Evolutionary conservation across 495 filamentous ascomycete genomes (phyloP).

Genomic region (Xylaria cubensis): DNA sequence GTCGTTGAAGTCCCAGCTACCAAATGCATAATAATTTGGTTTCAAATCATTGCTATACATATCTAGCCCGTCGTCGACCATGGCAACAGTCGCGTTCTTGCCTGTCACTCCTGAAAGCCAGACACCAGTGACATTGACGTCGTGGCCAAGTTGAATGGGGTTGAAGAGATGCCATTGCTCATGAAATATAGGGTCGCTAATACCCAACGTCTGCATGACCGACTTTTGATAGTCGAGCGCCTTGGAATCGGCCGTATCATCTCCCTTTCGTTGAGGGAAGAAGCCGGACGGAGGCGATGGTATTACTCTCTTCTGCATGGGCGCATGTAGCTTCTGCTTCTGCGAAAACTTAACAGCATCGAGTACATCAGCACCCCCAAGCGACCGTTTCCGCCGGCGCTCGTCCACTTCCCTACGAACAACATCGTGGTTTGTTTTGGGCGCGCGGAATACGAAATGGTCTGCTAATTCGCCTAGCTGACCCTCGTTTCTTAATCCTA

Average conservation of each 20-base stretch:
- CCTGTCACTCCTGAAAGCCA: conserved; percentile 95
- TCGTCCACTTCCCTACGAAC: conserved; percentile 64
- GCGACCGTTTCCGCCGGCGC: conserved; percentile 64
- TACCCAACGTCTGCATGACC: conserved; percentile 68
- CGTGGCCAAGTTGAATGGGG: conserved; percentile 78
- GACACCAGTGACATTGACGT: conserved; percentile 90
- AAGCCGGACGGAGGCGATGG: conserved; percentile 47
- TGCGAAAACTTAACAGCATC: conserved; percentile 79
- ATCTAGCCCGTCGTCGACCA: conserved; percentile 95
- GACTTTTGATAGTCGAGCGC: conserved; percentile 64
- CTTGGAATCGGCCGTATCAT: conserved; percentile 47
- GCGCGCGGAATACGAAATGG: conserved; percentile 85
- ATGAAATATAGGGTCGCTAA: conserved; percentile 86
- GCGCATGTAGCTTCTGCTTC: conserved; percentile 76
- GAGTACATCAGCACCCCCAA: conserved; percentile 62
- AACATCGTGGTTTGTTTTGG: conserved; percentile 67
- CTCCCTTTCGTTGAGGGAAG: conserved; percentile 29
- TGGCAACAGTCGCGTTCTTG: conserved; percentile 84
- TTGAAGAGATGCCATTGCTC: conserved; percentile 98
- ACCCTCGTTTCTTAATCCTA: conserved; percentile 85
- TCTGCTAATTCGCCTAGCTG: conserved; percentile 77
- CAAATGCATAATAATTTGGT: conserved; percentile 86
- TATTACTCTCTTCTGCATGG: conserved; percentile 75
- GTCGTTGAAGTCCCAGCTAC: conserved; percentile 97
- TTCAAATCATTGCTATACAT: conserved; percentile 96